These are phyloP conservation scores for Sindora glabra DNA, from an alignment of 306 rosid genomes.

Conservation along the genomic window DNA sequence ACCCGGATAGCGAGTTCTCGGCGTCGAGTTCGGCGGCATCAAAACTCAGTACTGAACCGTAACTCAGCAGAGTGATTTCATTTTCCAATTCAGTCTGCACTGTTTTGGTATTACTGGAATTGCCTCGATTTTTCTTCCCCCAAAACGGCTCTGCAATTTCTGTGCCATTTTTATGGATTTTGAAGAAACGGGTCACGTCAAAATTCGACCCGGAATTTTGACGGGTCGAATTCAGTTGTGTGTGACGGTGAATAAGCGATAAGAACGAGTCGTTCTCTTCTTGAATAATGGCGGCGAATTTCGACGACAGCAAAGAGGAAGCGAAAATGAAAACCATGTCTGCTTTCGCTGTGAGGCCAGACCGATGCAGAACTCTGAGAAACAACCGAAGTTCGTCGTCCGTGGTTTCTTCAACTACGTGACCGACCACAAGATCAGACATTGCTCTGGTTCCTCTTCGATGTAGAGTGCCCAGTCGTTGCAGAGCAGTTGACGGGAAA, in stretches of 20 bases:
- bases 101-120: not conserved
- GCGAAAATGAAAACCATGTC: constrained; percentile 65
- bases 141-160: constrained; percentile 45
- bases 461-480: constrained; percentile 67
- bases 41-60: constrained; percentile 79
- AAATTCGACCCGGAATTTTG: constrained; percentile 24
- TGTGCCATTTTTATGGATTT: constrained; percentile 7
- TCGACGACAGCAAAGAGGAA: constrained; percentile 12
- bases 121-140: constrained; percentile 36
- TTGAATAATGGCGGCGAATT: constrained; percentile 28
- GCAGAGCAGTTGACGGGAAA: constrained; percentile 35
- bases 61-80: constrained; percentile 33
- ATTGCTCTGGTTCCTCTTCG: constrained; percentile 69
- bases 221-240: constrained; percentile 23
- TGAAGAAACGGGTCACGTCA: constrained; percentile 34
- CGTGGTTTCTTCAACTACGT: constrained; percentile 43
- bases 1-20: constrained; percentile 82
- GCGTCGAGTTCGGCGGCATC: constrained; percentile 77
- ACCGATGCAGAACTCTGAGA: constrained; percentile 58
- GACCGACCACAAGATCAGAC: constrained; percentile 63
- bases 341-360: constrained; percentile 50
- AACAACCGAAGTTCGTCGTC: constrained; percentile 51
- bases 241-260: constrained; percentile 25
- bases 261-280: constrained; percentile 54
- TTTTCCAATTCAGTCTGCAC: constrained; percentile 10